These are phyloP conservation scores for Drosera spatulata DNA, from an alignment of 179 eudicot species.

Conservation along the genomic window DNA sequence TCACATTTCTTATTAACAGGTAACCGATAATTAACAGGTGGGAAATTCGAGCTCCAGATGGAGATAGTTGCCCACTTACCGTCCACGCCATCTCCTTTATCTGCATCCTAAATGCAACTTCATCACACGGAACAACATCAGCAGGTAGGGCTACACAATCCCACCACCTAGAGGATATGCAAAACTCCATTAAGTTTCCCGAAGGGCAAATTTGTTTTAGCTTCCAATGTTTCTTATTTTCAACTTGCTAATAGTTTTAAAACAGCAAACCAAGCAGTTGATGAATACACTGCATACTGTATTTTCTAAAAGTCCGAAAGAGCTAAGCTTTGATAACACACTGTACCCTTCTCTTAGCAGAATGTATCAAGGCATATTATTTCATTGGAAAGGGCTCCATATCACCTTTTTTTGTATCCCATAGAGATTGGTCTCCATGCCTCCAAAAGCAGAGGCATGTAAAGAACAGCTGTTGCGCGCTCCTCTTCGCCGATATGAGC, in stretches of 20 bases:
- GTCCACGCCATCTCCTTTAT: slow-evolving; percentile 68
- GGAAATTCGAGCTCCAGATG: too few relatives aligned
- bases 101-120: slow-evolving; percentile 60
- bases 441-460: slow-evolving; percentile 49
- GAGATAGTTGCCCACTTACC: slow-evolving; percentile 20
- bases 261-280: too few relatives aligned
- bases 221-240: too few relatives aligned
- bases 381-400: not conserved
- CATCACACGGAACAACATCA: slow-evolving; percentile 59
- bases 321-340: too few relatives aligned
- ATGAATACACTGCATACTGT: too few relatives aligned
- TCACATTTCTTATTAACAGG: too few relatives aligned
- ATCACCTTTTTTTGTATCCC: slow-evolving; percentile 84
- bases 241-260: too few relatives aligned
- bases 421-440: slow-evolving; percentile 92
- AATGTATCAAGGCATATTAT: too few relatives aligned
- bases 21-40: too few relatives aligned
- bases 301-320: too few relatives aligned
- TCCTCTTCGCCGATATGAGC: slow-evolving; percentile 22
- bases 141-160: slow-evolving; percentile 85
- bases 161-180: slow-evolving; percentile 68
- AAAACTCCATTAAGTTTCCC: not conserved
- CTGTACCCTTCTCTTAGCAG: too few relatives aligned
- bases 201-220: too few relatives aligned
- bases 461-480: slow-evolving; percentile 8